Evolutionary conservation across 371 early-diverging fungal species (phyloP).

Genomic region (Apophysomyces ossiformis): DNA sequence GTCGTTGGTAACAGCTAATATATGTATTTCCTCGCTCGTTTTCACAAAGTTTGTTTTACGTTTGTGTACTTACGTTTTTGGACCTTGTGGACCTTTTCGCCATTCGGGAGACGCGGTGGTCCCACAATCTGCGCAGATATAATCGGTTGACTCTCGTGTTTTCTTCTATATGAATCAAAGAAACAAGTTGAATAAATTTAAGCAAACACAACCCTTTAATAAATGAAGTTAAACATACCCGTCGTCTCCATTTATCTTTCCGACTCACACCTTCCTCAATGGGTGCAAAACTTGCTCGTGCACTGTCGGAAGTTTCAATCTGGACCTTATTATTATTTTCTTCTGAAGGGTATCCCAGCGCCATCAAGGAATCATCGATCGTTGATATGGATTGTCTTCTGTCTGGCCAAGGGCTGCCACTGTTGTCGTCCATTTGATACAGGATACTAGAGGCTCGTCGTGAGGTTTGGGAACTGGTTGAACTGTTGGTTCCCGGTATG

Average conservation of each 20-base stretch:
- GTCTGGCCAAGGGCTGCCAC: not conserved
- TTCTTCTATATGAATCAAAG: slow-evolving; percentile 15
- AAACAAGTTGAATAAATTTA: not conserved
- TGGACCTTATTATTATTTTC: not conserved
- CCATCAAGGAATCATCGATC: not conserved
- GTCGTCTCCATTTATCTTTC: slow-evolving; percentile 14
- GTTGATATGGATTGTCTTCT: not conserved
- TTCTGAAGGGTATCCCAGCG: not conserved
- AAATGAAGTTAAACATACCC: slow-evolving; percentile 16
- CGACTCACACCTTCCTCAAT: not conserved
- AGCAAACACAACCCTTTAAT: not conserved
- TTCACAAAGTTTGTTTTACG: not conserved
- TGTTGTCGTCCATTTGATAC: not conserved
- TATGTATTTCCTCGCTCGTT: not conserved
- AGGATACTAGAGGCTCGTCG: not conserved
- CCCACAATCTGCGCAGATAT: slow-evolving; percentile 62
- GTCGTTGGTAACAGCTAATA: not conserved
- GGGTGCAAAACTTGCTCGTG: not conserved
- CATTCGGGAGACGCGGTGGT: slow-evolving; percentile 84
- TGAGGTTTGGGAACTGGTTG: slow-evolving; percentile 4
- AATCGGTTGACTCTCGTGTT: slow-evolving; percentile 16
- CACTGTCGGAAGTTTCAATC: no score
- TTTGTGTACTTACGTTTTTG: slow-evolving; percentile 54
- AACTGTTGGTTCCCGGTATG: not conserved
- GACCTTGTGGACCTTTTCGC: slow-evolving; percentile 82